A percentile compares a stretch with the other conserved stretches of the same genome.
phyloP scores from a whole-genome alignment of 2,329 filamentous ascomycete genomes.

The Aspergillus alliaceus region DNA sequence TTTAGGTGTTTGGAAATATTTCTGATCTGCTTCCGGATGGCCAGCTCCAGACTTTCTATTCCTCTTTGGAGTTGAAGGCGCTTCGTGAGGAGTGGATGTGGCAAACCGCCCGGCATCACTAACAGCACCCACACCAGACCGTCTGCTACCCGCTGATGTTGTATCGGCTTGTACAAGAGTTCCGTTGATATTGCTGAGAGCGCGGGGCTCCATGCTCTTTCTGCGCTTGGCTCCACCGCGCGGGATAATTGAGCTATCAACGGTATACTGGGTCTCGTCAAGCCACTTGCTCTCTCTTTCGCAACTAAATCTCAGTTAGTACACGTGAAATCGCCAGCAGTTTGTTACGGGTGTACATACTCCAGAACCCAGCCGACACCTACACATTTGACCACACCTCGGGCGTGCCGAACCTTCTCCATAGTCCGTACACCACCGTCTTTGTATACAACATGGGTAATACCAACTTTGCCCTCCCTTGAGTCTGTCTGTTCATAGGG shows the following conservation, averaged over 20 bases:
- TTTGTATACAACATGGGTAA: slow-evolving; percentile 89
- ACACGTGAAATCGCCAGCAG: neutral
- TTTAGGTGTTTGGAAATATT: slow-evolving; percentile 28
- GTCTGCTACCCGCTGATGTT: slow-evolving; percentile 28
- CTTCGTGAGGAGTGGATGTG: slow-evolving; percentile 25
- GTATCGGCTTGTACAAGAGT: slow-evolving; percentile 50
- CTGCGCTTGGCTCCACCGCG: slow-evolving; percentile 70
- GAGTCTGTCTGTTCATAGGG: slow-evolving; percentile 33
- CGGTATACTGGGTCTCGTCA: slow-evolving; percentile 67
- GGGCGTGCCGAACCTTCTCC: slow-evolving; percentile 72
- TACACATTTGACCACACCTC: slow-evolving; percentile 78
- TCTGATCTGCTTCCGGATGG: slow-evolving; percentile 20
- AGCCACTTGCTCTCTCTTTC: slow-evolving; percentile 76
- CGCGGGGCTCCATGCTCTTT: slow-evolving; percentile 78
- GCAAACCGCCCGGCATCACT: slow-evolving; percentile 36
- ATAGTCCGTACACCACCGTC: slow-evolving; percentile 78
- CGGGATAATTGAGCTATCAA: slow-evolving; percentile 67
- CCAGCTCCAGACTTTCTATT: slow-evolving; percentile 10
- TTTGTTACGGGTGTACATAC: slow-evolving; percentile 53
- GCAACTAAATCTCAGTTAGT: slow-evolving; percentile 53
- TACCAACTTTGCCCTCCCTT: slow-evolving; percentile 59
- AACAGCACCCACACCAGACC: slow-evolving; percentile 31
- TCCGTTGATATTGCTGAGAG: slow-evolving; percentile 68
- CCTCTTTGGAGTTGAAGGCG: slow-evolving; percentile 14
- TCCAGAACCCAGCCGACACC: slow-evolving; percentile 87